phyloP scores from a whole-genome alignment of 2,329 filamentous ascomycete genomes.

The Colletotrichum simmondsii region DNA sequence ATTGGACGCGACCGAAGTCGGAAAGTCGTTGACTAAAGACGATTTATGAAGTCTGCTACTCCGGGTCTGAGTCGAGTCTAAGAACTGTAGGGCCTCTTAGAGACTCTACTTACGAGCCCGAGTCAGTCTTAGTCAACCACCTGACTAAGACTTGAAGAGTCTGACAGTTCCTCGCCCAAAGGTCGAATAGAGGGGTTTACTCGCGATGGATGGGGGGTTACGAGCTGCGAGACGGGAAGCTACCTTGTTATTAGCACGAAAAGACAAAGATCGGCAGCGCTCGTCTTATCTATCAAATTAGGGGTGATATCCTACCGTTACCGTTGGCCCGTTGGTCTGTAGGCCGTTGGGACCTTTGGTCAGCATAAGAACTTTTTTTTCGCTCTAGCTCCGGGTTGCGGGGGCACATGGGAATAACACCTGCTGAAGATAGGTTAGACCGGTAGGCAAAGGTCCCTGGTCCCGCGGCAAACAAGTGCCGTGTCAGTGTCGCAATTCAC shows the following conservation, averaged over 20 bases:
- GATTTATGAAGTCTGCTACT: neutral
- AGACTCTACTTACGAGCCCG: neutral
- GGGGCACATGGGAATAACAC: neutral
- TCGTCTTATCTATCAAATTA: neutral
- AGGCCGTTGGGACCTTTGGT: neutral
- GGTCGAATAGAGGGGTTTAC: neutral
- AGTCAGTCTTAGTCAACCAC: neutral
- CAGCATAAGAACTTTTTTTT: neutral
- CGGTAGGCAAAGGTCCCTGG: neutral
- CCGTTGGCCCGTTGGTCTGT: neutral
- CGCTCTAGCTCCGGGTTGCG: neutral
- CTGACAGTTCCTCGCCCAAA: neutral
- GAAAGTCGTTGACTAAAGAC: neutral
- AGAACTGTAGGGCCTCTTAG: neutral
- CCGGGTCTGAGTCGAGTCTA: neutral
- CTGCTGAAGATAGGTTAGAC: neutral
- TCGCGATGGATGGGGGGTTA: neutral
- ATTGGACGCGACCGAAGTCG: neutral
- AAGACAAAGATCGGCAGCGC: neutral
- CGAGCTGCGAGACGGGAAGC: neutral
- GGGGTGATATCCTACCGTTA: neutral
- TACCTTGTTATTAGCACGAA: neutral
- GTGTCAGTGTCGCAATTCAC: neutral
- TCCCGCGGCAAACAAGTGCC: neutral
- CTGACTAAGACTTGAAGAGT: neutral